Conservation (phyloP, 495 filamentous ascomycete species). For the Penicillium maclennaniae region DNA sequence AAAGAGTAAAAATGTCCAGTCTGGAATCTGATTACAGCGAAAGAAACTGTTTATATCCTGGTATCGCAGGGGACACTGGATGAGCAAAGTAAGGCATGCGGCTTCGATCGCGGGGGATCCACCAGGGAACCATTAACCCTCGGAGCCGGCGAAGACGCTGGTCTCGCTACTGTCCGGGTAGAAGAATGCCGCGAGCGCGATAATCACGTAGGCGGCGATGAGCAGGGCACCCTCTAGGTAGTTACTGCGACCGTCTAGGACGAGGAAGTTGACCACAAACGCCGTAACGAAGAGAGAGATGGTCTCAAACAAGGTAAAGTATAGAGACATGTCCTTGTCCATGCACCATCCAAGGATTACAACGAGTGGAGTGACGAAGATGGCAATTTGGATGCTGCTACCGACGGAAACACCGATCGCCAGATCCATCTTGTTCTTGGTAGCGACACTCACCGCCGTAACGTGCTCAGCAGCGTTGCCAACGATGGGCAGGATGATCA, state of each 20-base stretch:
- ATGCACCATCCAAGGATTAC: constrained; percentile 88
- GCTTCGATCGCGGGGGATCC: not conserved
- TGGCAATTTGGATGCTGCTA: constrained; percentile 77
- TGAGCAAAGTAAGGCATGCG: not conserved
- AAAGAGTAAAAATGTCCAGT: not conserved
- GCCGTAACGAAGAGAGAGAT: constrained; percentile 79
- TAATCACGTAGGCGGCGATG: constrained; percentile 71
- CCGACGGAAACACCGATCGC: constrained; percentile 88
- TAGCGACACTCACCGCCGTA: constrained; percentile 80
- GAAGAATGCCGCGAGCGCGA: constrained; percentile 39
- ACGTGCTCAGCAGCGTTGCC: constrained; percentile 93
- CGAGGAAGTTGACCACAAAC: constrained; percentile 86
- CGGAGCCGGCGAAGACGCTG: constrained; percentile 26
- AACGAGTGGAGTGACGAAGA: constrained; percentile 85
- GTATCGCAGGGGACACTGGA: too few relatives aligned
- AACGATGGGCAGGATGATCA: constrained; percentile 87
- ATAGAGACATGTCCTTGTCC: constrained; percentile 76
- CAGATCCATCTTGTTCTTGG: constrained; percentile 96
- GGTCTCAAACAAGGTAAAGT: constrained; percentile 92
- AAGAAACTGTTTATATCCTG: not conserved
- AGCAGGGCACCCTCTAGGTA: constrained; percentile 84
- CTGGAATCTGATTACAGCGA: constrained; percentile 2
- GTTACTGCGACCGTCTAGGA: constrained; percentile 82
- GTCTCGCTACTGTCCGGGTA: constrained; percentile 27
- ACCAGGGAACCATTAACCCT: not conserved